Percentiles rank a stretch among this genome's conserved stretches.
phyloP scores from a whole-genome alignment of 139 green algal species.

The Coccomyxa sp. region DNA sequence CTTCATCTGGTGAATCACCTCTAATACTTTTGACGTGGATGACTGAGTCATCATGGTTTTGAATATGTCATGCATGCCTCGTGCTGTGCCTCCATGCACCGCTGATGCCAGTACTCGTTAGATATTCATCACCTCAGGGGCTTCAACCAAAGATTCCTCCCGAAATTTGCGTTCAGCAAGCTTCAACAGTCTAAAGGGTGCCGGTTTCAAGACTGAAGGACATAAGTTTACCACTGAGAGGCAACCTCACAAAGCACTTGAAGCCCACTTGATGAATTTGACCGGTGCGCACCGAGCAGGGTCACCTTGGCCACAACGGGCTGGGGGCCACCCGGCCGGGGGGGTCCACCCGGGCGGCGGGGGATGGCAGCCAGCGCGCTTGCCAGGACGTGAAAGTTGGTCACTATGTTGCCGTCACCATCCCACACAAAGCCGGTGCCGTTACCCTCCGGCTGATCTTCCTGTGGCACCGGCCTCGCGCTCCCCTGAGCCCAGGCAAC shows the following conservation, averaged over 20 bases:
- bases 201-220: no score
- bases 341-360: conserved; percentile 2
- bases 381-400: conserved; percentile 58
- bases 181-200: no score
- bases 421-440: conserved; percentile 79
- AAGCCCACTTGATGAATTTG: no score
- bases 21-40: background rate
- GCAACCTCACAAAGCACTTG: no score
- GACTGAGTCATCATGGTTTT: background rate
- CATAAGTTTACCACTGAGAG: no score
- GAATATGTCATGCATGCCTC: background rate
- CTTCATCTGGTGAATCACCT: background rate
- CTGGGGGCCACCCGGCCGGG: background rate
- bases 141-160: no score
- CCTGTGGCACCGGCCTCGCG: background rate
- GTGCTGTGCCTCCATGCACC: background rate
- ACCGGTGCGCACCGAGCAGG: conserved; percentile 39
- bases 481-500: background rate
- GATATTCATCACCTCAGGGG: no score
- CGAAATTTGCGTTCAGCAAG: no score
- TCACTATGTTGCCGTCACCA: conserved; percentile 69
- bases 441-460: conserved; percentile 70
- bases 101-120: no score
- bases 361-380: conserved; percentile 18
- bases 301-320: conserved; percentile 50